phyloP scores from a whole-genome alignment of 2,329 filamentous ascomycete species.

The Drechslerella dactyloides region DNA sequence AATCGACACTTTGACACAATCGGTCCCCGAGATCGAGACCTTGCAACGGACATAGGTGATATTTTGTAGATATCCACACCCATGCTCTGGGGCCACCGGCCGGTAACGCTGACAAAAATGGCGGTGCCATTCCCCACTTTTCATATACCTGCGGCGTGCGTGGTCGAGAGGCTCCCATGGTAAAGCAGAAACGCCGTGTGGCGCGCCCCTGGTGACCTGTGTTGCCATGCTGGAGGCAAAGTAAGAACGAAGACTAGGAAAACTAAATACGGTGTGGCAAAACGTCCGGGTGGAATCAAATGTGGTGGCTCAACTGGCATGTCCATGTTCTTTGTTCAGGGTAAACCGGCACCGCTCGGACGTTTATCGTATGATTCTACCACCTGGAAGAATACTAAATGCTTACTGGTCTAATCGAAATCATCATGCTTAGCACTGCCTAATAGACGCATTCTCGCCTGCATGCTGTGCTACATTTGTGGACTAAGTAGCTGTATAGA shows the following conservation, averaged over 20 bases:
- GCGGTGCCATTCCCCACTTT: conserved; percentile 11
- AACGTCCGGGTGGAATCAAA: neutral
- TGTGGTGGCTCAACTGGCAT: neutral
- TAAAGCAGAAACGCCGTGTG: neutral
- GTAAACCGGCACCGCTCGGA: conserved; percentile 3
- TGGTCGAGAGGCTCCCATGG: neutral
- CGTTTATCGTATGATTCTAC: conserved; percentile 21
- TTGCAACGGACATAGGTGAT: neutral
- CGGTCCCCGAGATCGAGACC: too few relatives aligned
- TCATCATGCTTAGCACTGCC: too few relatives aligned
- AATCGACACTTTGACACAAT: neutral
- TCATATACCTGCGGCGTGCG: conserved; percentile 19
- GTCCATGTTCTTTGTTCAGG: neutral
- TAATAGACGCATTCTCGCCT: neutral
- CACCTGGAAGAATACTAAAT: neutral
- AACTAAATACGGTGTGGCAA: conserved; percentile 32
- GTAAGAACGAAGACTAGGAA: neutral
- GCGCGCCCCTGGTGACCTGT: conserved; percentile 18
- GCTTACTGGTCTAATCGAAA: too few relatives aligned
- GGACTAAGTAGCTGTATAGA: too few relatives aligned
- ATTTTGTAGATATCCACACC: neutral
- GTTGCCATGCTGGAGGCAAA: neutral
- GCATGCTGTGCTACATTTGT: too few relatives aligned
- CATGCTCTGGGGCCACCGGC: neutral
- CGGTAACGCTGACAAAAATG: neutral